Evolutionary conservation across 192 early-diverging fungal genomes (phyloP).

Genomic region (Coemansia sp.): DNA sequence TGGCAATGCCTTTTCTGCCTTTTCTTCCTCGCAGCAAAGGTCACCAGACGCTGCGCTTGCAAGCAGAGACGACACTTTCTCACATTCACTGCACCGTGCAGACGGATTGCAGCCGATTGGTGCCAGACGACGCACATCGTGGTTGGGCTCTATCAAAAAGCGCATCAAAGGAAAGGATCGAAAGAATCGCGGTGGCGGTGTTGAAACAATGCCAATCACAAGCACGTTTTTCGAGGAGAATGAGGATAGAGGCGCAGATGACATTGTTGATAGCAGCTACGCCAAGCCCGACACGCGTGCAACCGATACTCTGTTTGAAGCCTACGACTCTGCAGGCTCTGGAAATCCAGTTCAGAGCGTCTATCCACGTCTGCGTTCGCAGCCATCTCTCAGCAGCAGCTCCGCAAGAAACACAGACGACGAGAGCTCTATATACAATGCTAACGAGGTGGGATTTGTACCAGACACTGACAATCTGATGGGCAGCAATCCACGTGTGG

Average conservation of each 20-base stretch:
- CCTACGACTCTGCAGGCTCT: neutral
- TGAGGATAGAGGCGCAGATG: neutral
- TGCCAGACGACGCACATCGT: conserved; percentile 18
- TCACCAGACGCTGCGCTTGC: neutral
- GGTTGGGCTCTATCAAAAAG: conserved; percentile 33
- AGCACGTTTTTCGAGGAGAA: neutral
- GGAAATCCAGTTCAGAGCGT: neutral
- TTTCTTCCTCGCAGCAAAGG: neutral
- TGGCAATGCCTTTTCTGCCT: neutral
- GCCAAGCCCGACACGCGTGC: neutral
- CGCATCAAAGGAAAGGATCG: conserved; percentile 13
- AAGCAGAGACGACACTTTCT: neutral
- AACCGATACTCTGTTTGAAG: neutral
- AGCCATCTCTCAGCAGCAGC: conserved; percentile 33
- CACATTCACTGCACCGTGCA: conserved; percentile 12
- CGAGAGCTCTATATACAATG: conserved; percentile 1
- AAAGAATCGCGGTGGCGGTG: conserved; percentile 3
- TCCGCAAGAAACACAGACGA: conserved; percentile 6
- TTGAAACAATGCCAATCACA: conserved; percentile 5
- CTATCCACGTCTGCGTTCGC: conserved; percentile 48
- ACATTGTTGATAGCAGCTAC: neutral
- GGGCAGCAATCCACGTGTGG: neutral
- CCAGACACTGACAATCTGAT: conserved; percentile 21
- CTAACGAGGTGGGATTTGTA: conserved; percentile 23
- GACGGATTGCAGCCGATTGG: conserved; percentile 7